phyloP scores from a whole-genome alignment of 306 rosid genomes.

The Styphnolobium japonicum region DNA sequence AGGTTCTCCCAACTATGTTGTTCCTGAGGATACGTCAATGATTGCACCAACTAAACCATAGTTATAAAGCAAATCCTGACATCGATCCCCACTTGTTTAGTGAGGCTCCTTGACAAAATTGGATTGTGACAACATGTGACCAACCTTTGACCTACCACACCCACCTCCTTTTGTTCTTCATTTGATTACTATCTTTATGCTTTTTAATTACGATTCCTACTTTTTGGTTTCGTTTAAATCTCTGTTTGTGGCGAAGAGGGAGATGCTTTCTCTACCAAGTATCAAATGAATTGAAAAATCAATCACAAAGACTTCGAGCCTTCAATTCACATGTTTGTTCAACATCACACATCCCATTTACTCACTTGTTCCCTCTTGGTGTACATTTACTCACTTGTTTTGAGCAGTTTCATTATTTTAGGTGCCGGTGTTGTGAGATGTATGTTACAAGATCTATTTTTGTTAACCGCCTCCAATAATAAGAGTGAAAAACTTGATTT shows the following conservation, averaged over 20 bases:
- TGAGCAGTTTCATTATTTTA: neutral
- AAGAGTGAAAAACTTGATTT: neutral
- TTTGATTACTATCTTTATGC: neutral
- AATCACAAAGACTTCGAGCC: neutral
- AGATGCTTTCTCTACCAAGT: neutral
- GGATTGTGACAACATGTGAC: slow-evolving; percentile 31
- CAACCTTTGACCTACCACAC: slow-evolving; percentile 40
- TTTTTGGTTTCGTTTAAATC: neutral
- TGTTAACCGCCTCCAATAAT: neutral
- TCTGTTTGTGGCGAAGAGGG: neutral
- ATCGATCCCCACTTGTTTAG: neutral
- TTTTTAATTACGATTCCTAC: neutral
- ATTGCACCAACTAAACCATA: neutral
- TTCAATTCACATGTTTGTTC: neutral
- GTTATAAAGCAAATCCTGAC: neutral
- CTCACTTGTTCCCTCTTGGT: neutral
- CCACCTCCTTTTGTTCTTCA: neutral
- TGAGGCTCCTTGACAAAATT: slow-evolving; percentile 29
- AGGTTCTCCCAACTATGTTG: too few species aligned
- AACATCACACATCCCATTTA: neutral
- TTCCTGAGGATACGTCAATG: neutral
- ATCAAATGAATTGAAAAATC: neutral
- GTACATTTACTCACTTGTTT: neutral
- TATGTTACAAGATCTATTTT: neutral
- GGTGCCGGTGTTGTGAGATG: neutral